Percentiles rank a stretch among this genome's conserved stretches.
Evolutionary conservation across 257 asterid genomes (phyloP).

Genomic region (Nicotiana noctiflora): DNA sequence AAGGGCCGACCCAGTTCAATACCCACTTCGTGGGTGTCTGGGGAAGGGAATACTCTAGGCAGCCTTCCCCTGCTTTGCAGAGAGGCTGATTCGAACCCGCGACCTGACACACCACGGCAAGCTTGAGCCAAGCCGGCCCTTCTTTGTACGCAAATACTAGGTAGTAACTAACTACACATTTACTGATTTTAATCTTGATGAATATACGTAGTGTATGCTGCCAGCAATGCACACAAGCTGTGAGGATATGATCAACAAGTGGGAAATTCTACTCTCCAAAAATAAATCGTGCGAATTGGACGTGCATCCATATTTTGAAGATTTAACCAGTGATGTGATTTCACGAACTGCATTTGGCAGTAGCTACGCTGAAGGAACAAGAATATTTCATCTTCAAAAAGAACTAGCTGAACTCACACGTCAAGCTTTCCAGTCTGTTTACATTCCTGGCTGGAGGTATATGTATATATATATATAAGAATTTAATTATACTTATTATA

Average conservation of each 20-base stretch:
- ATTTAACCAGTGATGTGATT: constrained; percentile 33
- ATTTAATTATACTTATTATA: too few relatives aligned
- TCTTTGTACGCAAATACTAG: too few relatives aligned
- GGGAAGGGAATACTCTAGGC: too few relatives aligned
- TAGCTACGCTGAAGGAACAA: constrained; percentile 26
- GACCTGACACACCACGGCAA: too few relatives aligned
- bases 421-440: constrained; percentile 35
- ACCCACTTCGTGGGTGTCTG: too few relatives aligned
- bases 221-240: constrained; percentile 41
- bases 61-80: too few relatives aligned
- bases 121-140: too few relatives aligned
- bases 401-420: constrained; percentile 50
- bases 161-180: too few relatives aligned
- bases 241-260: constrained; percentile 37
- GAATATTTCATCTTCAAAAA: constrained; percentile 36
- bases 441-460: constrained; percentile 59
- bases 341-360: constrained; percentile 46
- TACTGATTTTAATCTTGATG: too few relatives aligned
- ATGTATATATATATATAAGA: too few relatives aligned
- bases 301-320: constrained; percentile 37
- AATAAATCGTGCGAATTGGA: constrained; percentile 29
- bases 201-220: constrained; percentile 54
- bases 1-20: too few relatives aligned
- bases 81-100: too few relatives aligned
- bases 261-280: constrained; percentile 28